Evolutionary conservation across 352 stramenopile species (phyloP), one percentile per base, ranked within the genome.

Genomic region (Globisporangium nagaii): DNA sequence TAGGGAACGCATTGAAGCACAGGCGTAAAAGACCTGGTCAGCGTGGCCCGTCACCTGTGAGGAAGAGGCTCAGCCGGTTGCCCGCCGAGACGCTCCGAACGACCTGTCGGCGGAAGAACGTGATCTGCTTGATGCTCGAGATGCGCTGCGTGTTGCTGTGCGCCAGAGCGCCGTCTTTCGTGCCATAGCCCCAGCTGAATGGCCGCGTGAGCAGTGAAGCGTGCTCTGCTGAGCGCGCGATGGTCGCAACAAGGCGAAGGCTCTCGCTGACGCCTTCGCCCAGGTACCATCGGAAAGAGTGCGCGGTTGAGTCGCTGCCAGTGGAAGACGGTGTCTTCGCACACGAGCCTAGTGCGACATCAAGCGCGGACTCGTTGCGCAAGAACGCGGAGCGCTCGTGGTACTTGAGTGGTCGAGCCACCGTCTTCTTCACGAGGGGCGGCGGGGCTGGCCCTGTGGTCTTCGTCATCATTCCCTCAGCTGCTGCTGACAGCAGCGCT

Each of bases 61-160:
- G 74, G 52, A 89, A 87, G 25, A 89, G 49, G 57, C 79, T 89
- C 17, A 85, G 43, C 3, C 71, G 68, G 43, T 84, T 64, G 24
- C 79, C 79, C 6, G 79, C 74, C 0, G 79, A 79, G 8, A 79
- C 63, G 19, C 64, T 63, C 20, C 65, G 56, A 51, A 84, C 32
- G 15, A 68, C 60, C n/a, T 66, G 36, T 1, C 59, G 63, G 4
- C 73, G 66, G 15, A 86, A 85, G 17, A 56, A 48, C 17, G 68
- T 46, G 20, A 87, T 37, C 6, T 36, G 24, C 46, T 79, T 81
- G 35, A 78, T 62, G 27, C 36, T 12, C 9, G 56, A 63, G 1
- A 63, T 28, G 1, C 48, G 25, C 19, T 62, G 53, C 24, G 70
- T 75, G 22, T 65, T 68, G 31, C 66, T 54, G 34, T 79, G 70